These are phyloP conservation scores for Flaveria brownii DNA, from an alignment of 129 eudicot genomes.

Conservation along the genomic window DNA sequence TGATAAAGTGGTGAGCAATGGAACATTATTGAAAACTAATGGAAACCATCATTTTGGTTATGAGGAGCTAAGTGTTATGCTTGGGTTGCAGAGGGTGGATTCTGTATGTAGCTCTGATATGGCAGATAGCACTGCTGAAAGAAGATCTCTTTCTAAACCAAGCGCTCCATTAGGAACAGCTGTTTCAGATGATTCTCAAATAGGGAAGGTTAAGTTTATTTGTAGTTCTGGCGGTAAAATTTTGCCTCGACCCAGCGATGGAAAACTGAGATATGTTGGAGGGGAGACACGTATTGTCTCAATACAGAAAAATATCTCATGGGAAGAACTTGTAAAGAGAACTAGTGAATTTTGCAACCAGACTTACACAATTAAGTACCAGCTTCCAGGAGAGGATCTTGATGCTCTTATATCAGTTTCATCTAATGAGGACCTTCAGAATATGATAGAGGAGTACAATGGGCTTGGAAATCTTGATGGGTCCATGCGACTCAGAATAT, in stretches of 20 bases:
- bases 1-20: constrained; percentile 24
- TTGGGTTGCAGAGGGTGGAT: constrained; percentile 62
- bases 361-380: constrained; percentile 68
- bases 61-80: constrained; percentile 55
- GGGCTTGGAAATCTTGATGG: constrained; percentile 48
- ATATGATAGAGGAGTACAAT: constrained; percentile 77
- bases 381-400: constrained; percentile 72
- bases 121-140: constrained; percentile 46
- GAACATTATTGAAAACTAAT: constrained; percentile 13
- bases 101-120: constrained; percentile 66
- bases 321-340: constrained; percentile 55
- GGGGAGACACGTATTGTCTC: constrained; percentile 86
- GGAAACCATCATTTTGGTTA: constrained; percentile 45
- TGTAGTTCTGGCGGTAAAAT: constrained; percentile 90
- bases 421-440: constrained; percentile 76
- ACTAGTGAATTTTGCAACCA: constrained; percentile 55
- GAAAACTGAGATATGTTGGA: constrained; percentile 79
- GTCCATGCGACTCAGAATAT: constrained; percentile 57
- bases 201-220: constrained; percentile 61
- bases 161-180: constrained; percentile 41
- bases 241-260: constrained; percentile 74
- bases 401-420: constrained; percentile 87
- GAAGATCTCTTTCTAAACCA: constrained; percentile 41
- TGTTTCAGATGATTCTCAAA: constrained; percentile 35
- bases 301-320: constrained; percentile 49